phyloP scores from a whole-genome alignment of 2,329 filamentous ascomycete species.

The Ophiosphaerella korrae region DNA sequence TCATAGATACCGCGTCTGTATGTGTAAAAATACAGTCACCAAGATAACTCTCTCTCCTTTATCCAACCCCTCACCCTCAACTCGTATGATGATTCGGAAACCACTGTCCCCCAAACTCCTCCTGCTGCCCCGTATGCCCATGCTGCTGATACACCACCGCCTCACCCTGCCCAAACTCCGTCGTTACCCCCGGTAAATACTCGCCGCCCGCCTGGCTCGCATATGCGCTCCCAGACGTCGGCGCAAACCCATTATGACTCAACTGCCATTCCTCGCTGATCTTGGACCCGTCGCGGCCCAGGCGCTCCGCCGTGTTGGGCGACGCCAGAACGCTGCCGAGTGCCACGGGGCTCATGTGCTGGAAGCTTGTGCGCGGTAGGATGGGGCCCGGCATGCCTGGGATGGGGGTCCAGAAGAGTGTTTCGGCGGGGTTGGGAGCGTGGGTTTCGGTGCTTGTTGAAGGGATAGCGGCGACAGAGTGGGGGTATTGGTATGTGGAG shows the following conservation, averaged over 20 bases:
- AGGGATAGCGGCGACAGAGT: conserved; percentile 16
- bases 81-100: too few relatives aligned
- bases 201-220: too few relatives aligned
- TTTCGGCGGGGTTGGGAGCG: conserved; percentile 21
- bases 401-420: conserved; percentile 48
- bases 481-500: conserved; percentile 23
- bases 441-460: conserved; percentile 7
- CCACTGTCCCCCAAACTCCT: too few relatives aligned
- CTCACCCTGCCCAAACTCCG: too few relatives aligned
- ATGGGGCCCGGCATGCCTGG: conserved; percentile 48
- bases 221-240: background rate
- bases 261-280: conserved; percentile 32
- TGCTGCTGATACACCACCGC: too few relatives aligned
- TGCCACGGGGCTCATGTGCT: conserved; percentile 41
- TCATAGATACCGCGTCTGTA: too few relatives aligned
- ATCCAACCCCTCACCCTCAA: too few relatives aligned
- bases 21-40: too few relatives aligned
- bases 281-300: conserved; percentile 44
- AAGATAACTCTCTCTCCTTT: too few relatives aligned
- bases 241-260: conserved; percentile 6
- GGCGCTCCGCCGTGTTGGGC: conserved; percentile 37
- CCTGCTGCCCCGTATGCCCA: too few relatives aligned
- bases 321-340: conserved; percentile 39
- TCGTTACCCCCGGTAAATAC: too few relatives aligned
- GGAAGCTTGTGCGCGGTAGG: conserved; percentile 31